Conservation (phyloP, 306 rosid genomes). For the Coriaria nepalensis region DNA sequence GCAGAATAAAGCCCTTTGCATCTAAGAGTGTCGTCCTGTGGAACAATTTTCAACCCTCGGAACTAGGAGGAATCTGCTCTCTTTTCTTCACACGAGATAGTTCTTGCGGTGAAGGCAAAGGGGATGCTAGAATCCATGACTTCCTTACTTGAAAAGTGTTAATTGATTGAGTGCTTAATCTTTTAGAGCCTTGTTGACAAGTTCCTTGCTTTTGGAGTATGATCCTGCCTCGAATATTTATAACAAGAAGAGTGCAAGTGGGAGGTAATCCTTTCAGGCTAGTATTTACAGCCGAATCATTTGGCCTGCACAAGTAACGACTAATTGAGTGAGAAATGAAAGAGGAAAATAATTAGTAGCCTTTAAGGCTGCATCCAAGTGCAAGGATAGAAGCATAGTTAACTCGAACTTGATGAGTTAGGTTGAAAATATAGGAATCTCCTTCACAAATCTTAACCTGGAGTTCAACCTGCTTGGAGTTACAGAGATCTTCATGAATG, state of each 20-base stretch:
- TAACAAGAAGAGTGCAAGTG: constrained; percentile 31
- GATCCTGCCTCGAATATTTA: constrained; percentile 24
- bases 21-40: constrained; percentile 16
- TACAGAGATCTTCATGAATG: too few species aligned
- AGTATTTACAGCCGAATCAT: constrained; percentile 12
- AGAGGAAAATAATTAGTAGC: too few species aligned
- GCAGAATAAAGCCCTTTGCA: constrained; percentile 16
- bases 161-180: constrained; percentile 7
- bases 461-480: too few species aligned
- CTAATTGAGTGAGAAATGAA: constrained; percentile 4
- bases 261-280: constrained; percentile 32
- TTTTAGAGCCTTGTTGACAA: constrained; percentile 29
- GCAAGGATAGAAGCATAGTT: too few species aligned
- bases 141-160: constrained; percentile 10
- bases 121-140: constrained; percentile 20
- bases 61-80: constrained; percentile 5
- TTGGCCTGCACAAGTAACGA: constrained; percentile 19
- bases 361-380: too few species aligned
- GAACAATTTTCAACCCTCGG: constrained; percentile 15
- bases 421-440: too few species aligned
- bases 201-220: constrained; percentile 25
- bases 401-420: too few species aligned
- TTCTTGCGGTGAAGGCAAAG: constrained; percentile 3
- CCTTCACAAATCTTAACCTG: too few species aligned
- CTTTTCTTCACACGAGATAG: constrained; percentile 6